Conservation (phyloP, 2,329 filamentous ascomycete species). For the Drechslerella coelobrocha region DNA sequence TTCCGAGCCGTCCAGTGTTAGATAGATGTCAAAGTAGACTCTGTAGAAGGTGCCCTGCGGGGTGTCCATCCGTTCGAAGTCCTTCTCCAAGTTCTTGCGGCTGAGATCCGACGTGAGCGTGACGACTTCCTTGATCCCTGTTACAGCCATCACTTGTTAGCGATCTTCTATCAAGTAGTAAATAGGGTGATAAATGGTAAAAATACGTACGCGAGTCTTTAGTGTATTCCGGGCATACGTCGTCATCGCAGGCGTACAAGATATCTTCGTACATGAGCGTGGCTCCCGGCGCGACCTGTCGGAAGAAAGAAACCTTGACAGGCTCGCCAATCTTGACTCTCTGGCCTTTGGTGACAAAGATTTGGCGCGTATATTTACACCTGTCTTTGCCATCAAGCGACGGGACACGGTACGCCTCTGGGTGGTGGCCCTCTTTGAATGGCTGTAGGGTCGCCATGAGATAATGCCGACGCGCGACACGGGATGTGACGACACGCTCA, state of each 20-base stretch:
- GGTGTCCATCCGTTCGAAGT: constrained; percentile 99
- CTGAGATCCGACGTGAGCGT: constrained; percentile 96
- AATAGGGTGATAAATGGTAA: background rate
- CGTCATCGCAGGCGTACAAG: constrained; percentile 94
- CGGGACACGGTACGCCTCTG: constrained; percentile 95
- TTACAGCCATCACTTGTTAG: constrained; percentile 26
- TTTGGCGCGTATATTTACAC: constrained; percentile 98
- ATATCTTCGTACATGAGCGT: constrained; percentile 99
- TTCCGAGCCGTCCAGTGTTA: constrained; percentile 94
- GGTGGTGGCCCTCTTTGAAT: constrained; percentile 98
- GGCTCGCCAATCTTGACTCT: constrained; percentile 99
- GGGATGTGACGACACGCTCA: constrained; percentile 93
- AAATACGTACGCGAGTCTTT: constrained; percentile 92
- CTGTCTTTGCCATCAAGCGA: constrained; percentile 95
- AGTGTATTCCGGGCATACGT: constrained; percentile 97
- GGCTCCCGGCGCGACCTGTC: constrained; percentile 93
- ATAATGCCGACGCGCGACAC: constrained; percentile 95
- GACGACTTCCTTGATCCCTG: constrained; percentile 98
- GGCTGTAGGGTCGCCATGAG: constrained; percentile 98
- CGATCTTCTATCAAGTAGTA: constrained; percentile 9
- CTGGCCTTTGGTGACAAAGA: constrained; percentile 98
- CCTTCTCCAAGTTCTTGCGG: constrained; percentile 97
- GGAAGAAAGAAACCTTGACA: constrained; percentile 98
- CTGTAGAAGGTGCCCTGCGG: constrained; percentile 96
- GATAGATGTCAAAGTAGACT: constrained; percentile 78